Evolutionary conservation across 441 rosid species (phyloP).

Genomic region (Adansonia madagascariensis): DNA sequence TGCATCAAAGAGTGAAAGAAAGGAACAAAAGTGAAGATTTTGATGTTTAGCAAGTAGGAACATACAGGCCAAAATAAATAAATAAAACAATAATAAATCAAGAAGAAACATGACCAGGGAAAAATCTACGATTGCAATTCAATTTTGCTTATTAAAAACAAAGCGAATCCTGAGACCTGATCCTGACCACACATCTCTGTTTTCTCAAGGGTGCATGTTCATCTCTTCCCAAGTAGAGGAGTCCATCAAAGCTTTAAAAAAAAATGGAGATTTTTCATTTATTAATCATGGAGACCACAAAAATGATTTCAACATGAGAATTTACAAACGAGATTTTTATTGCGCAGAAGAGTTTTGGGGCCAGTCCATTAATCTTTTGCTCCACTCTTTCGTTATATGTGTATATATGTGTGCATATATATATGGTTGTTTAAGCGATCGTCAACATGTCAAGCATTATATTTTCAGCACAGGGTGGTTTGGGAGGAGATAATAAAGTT

Average conservation of each 20-base stretch:
- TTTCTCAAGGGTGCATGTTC: constrained; percentile 12
- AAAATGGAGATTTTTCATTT: neutral
- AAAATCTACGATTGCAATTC: neutral
- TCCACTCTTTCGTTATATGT: neutral
- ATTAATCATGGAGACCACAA: neutral
- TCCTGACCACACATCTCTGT: constrained; percentile 6
- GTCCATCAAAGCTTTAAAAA: constrained; percentile 8
- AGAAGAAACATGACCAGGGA: neutral
- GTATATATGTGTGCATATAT: too few species aligned
- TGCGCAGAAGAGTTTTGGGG: constrained; percentile 1
- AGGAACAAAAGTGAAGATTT: constrained; percentile 16
- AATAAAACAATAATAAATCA: neutral
- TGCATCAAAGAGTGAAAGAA: neutral
- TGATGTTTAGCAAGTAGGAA: neutral
- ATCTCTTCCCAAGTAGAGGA: constrained; percentile 13
- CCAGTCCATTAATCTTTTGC: neutral
- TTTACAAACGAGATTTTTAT: neutral
- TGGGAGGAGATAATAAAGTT: neutral
- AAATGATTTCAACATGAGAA: neutral
- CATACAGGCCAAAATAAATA: neutral
- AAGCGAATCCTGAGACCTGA: neutral
- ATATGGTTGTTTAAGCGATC: neutral
- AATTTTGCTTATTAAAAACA: neutral
- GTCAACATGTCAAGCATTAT: constrained; percentile 12
- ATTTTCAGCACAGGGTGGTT: constrained; percentile 7